phyloP scores from a whole-genome alignment of 2,329 filamentous ascomycete genomes.

The Botryotinia calthae region DNA sequence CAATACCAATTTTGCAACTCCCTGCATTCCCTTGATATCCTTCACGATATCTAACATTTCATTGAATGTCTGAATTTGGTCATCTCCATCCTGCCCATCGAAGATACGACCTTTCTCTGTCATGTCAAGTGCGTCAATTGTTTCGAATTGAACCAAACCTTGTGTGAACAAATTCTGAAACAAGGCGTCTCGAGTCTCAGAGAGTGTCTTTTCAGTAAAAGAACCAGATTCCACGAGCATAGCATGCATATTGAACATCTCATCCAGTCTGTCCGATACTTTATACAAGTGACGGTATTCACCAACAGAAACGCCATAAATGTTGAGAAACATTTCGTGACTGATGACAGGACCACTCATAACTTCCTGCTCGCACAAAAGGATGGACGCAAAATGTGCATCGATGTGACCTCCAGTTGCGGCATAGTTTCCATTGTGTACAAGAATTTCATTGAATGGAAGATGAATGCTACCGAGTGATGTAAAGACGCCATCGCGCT shows the following conservation, averaged over 20 bases:
- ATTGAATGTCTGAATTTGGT: not conserved
- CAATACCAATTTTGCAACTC: not conserved
- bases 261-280: not conserved
- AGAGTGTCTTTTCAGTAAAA: conserved; percentile 4
- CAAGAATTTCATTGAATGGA: not conserved
- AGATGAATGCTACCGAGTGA: not conserved
- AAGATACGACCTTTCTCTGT: not conserved
- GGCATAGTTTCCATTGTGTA: not conserved
- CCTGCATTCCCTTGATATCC: not conserved
- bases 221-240: not conserved
- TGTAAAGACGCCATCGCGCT: not conserved
- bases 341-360: not conserved
- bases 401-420: conserved; percentile 1
- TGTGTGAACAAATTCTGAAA: not conserved
- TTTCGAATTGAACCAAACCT: not conserved
- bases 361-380: not conserved
- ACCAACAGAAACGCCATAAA: conserved; percentile 11
- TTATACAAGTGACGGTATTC: not conserved
- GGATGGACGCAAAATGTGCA: not conserved
- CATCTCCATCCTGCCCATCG: not conserved
- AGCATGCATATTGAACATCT: conserved; percentile 10
- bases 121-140: not conserved
- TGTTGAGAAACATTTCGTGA: not conserved
- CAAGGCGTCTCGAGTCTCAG: not conserved
- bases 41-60: not conserved